These are phyloP conservation scores for Fusarium sacchari DNA, from an alignment of 2,329 filamentous ascomycete species.

Conservation along the genomic window DNA sequence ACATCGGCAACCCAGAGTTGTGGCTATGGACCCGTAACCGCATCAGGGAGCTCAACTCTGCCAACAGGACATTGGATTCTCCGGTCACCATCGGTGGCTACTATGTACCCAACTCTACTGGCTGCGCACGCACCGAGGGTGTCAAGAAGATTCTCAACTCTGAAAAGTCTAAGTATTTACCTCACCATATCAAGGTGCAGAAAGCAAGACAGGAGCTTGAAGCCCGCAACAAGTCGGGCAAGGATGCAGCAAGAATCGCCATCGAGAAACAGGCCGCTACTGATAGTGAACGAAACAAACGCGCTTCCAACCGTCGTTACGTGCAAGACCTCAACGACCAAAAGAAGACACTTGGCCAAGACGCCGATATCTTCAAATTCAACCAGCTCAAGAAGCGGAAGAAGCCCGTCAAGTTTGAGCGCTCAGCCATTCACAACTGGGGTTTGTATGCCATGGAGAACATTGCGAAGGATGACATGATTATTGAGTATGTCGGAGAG, in stretches of 20 bases:
- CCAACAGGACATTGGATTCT: slow-evolving; percentile 39
- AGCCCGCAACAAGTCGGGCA: slow-evolving; percentile 74
- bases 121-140: slow-evolving; percentile 90
- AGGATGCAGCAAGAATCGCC: slow-evolving; percentile 76
- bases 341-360: slow-evolving; percentile 83
- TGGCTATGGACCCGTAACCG: slow-evolving; percentile 69
- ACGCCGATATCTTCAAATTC: slow-evolving; percentile 93
- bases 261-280: slow-evolving; percentile 85
- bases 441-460: slow-evolving; percentile 97
- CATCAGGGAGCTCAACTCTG: slow-evolving; percentile 64
- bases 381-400: slow-evolving; percentile 99
- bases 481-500: slow-evolving; percentile 99
- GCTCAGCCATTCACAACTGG: slow-evolving; percentile 99
- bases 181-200: slow-evolving; percentile 96
- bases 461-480: slow-evolving; percentile 98
- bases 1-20: slow-evolving; percentile 61
- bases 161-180: slow-evolving; percentile 97
- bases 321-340: slow-evolving; percentile 96
- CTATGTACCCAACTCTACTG: slow-evolving; percentile 87
- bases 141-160: slow-evolving; percentile 95
- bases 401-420: slow-evolving; percentile 97
- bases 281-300: slow-evolving; percentile 90
- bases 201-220: slow-evolving; percentile 92
- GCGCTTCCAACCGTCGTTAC: slow-evolving; percentile 93
- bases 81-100: slow-evolving; percentile 67